phyloP scores from a whole-genome alignment of 164 flowering plant species.

The Magnolia officinalis region DNA sequence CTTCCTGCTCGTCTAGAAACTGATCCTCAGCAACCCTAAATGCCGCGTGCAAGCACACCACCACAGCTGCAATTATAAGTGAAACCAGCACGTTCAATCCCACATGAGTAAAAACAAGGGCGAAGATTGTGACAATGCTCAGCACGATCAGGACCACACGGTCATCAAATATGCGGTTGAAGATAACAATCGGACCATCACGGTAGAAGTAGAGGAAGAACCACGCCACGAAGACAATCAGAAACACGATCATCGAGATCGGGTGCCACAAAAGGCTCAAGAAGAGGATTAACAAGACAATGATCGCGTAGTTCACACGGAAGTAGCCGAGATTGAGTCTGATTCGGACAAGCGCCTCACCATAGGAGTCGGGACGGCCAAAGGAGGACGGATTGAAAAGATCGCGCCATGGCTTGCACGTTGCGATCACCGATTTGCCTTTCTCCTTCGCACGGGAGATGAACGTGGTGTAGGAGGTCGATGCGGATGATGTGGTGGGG shows the following conservation, averaged over 20 bases:
- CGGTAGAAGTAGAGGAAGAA: slow-evolving; percentile 54
- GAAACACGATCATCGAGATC: slow-evolving; percentile 47
- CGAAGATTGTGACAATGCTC: slow-evolving; percentile 35
- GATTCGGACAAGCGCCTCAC: slow-evolving; percentile 52
- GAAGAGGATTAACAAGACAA: slow-evolving; percentile 42
- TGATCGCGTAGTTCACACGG: slow-evolving; percentile 51
- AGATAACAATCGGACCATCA: slow-evolving; percentile 41
- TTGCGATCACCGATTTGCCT: slow-evolving; percentile 21
- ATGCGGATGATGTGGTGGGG: neutral
- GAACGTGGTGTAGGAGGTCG: slow-evolving; percentile 13
- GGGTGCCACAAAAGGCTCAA: slow-evolving; percentile 61
- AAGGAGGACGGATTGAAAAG: slow-evolving; percentile 41
- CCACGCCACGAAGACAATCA: slow-evolving; percentile 48
- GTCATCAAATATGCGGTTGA: slow-evolving; percentile 41
- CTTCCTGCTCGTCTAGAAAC: slow-evolving; percentile 26
- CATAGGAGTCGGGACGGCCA: slow-evolving; percentile 38
- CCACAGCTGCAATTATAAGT: slow-evolving; percentile 29
- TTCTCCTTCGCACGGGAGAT: slow-evolving; percentile 21
- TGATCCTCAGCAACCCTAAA: slow-evolving; percentile 53
- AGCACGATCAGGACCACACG: slow-evolving; percentile 36
- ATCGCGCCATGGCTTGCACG: slow-evolving; percentile 52
- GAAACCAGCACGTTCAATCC: slow-evolving; percentile 48
- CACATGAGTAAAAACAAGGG: slow-evolving; percentile 40
- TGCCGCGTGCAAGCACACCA: slow-evolving; percentile 49
- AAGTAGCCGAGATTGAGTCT: slow-evolving; percentile 47